Evolutionary conservation across 2,329 filamentous ascomycete genomes (phyloP), one percentile per base, ranked within the genome.

Genomic region (Beauveria caledonica): DNA sequence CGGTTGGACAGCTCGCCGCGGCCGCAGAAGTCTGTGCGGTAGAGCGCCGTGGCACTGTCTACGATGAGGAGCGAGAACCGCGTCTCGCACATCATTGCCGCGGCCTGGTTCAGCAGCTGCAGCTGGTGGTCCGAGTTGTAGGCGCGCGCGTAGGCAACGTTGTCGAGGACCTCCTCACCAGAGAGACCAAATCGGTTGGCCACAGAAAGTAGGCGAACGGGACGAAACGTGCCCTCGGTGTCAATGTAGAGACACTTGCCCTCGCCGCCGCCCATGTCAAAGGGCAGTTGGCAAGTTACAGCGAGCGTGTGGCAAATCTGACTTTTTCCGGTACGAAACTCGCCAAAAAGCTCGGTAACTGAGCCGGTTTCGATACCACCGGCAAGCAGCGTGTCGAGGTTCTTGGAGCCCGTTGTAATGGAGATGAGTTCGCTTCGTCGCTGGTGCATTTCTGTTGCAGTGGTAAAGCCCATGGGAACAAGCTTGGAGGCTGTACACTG

Each of bases 61-160:
- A 99, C 94, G 53, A 99, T 86, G 54, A 99, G 85, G 9, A 99
- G 82, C 3, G 94, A 97, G 74, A 99, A 99, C 4, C 94, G 86
- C 0, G 94, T 99, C 77, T 99, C 95, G 61, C 92, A 97, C 95
- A 99, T 99, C 94, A 99, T 99, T 63, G 92, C 86, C 2, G 94
- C 89, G 3, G 94, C 95, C 73, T 97, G 93, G 68, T 94, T 94
- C 63, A 99, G 85, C 8, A 99, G 82, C 72, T 96, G 91, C 55
- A 99, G 83, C 73, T 99, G 94, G 74, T 99, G 94, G 66, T 99
- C 94, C 0, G 93, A 97, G 73, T 99, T 99, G 79, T 99, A 99
- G 10, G 94, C 94, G 62, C 94, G 88, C 54, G 95, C 95, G 73
- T 99, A 99, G 3, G 95, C 95, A 60, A 99, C 92, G 67, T 99